Conservation (phyloP, 2,329 filamentous ascomycete species). For the Aspergillus brasiliensis region DNA sequence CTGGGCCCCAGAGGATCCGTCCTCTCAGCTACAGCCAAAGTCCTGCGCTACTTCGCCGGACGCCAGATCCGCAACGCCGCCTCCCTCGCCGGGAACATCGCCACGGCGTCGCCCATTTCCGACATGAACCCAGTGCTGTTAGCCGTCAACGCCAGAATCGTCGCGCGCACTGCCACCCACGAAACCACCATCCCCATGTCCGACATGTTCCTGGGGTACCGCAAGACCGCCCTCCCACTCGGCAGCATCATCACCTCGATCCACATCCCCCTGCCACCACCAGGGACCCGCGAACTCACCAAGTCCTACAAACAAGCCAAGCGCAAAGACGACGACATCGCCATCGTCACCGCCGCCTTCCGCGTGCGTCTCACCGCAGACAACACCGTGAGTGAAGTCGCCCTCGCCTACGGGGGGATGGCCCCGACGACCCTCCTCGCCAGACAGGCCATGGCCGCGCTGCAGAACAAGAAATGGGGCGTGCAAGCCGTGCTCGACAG, state of each 20-base stretch:
- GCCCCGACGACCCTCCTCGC: slow-evolving; percentile 78
- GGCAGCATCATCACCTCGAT: slow-evolving; percentile 79
- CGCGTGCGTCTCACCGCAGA: slow-evolving; percentile 66
- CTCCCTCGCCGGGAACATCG: slow-evolving; percentile 82
- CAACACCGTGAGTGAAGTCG: slow-evolving; percentile 67
- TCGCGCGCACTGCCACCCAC: slow-evolving; percentile 68
- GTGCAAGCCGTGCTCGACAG: slow-evolving; percentile 76
- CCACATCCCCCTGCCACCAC: slow-evolving; percentile 68
- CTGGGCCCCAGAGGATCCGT: slow-evolving; percentile 69
- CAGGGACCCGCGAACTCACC: slow-evolving; percentile 71
- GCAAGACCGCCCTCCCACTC: slow-evolving; percentile 70
- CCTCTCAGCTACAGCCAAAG: slow-evolving; percentile 80
- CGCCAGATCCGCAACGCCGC: slow-evolving; percentile 87
- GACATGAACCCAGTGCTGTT: slow-evolving; percentile 86
- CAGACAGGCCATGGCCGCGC: slow-evolving; percentile 67
- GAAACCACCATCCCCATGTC: slow-evolving; percentile 77
- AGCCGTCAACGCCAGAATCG: slow-evolving; percentile 72
- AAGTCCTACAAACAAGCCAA: slow-evolving; percentile 88
- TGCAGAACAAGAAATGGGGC: slow-evolving; percentile 71
- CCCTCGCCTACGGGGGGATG: slow-evolving; percentile 85
- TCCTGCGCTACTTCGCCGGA: slow-evolving; percentile 61
- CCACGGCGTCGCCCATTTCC: slow-evolving; percentile 84
- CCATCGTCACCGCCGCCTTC: slow-evolving; percentile 81
- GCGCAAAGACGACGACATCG: slow-evolving; percentile 88
- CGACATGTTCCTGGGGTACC: slow-evolving; percentile 81